Evolutionary conservation across 2,329 filamentous ascomycete species (phyloP), one percentile per base, ranked within the genome.

Genomic region (Fusarium sp.): DNA sequence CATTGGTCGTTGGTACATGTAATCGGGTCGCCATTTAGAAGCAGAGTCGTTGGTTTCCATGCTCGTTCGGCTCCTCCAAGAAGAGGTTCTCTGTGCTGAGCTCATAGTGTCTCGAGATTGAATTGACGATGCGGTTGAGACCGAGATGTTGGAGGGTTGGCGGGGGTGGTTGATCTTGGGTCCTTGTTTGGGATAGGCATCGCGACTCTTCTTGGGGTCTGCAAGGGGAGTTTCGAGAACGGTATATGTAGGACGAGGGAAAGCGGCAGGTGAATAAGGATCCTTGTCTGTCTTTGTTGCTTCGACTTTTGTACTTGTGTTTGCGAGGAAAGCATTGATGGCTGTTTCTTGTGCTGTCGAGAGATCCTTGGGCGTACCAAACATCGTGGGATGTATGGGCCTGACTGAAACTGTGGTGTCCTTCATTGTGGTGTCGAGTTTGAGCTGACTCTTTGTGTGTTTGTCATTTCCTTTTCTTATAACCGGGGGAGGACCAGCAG

Each of bases 1-100:
- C 58, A 72, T 67, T 42, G 74, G 72, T 21, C 70, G 65, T 41
- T 72, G 69, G 46, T 66, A 71, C 58, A 69, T 64, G 56, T 73
- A 71, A 14, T 73, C 63, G 28, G 65, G 67, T 49, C 67, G 61
- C 64, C 66, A 65, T 56, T 67, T 62, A 18, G 61, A 16, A 19
- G 75, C 44, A 1, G 80, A 76, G 34, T 82, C 79, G 69, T 79
- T 79, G 5, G 80, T 80, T 12, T 82, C 83, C 62, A 82, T 77
- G 69, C 79, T 82, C 44, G 80, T 79, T 62, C 76, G 78, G 65
- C 77, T 82, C 42, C 79, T 80, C 69, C 74, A 77, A 4, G 79
- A 78, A 4, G 76, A 60, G 7, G 69, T 75, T 42, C 76, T 71
- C 41, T 66, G 71, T 31, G 76, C 69, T 13, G 72, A 72, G 65